Evolutionary conservation across 768 basidiomycete genomes (phyloP).

Genomic region (Hypholoma sublateritium): DNA sequence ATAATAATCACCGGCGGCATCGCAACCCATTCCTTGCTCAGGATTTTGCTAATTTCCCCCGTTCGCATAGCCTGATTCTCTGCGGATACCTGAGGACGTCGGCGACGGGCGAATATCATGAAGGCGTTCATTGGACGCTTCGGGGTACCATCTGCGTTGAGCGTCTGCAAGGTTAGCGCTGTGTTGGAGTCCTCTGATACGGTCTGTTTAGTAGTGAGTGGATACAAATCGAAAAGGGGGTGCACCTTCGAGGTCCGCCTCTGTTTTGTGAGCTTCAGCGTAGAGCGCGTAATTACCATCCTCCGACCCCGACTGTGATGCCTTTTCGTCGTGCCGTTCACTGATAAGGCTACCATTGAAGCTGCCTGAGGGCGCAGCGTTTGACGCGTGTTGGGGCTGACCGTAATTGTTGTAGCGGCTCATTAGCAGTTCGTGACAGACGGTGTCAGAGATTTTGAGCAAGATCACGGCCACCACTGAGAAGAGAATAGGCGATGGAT

Average conservation of each 20-base stretch:
- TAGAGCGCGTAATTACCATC: conserved; percentile 45
- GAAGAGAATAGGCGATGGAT: conserved; percentile 12
- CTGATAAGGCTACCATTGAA: conserved; percentile 22
- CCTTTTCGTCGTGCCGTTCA: conserved; percentile 42
- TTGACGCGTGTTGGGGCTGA: conserved; percentile 7
- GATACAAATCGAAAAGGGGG: background rate
- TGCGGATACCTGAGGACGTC: conserved; percentile 82
- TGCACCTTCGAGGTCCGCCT: conserved; percentile 47
- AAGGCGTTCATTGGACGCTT: conserved; percentile 94
- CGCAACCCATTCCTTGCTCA: conserved; percentile 82
- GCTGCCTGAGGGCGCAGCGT: conserved; percentile 23
- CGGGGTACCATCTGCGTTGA: conserved; percentile 85
- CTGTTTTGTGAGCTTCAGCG: conserved; percentile 36
- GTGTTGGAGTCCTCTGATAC: conserved; percentile 32
- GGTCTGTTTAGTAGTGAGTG: conserved; percentile 1
- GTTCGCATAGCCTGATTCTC: conserved; percentile 89
- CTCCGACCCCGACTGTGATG: conserved; percentile 58
- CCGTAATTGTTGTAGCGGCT: conserved; percentile 27
- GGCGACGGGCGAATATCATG: conserved; percentile 87
- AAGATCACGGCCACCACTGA: conserved; percentile 10
- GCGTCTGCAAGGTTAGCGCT: conserved; percentile 71
- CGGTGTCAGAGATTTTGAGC: conserved; percentile 12
- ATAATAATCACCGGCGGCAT: conserved; percentile 66
- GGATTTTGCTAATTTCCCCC: conserved; percentile 85
- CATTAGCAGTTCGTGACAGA: conserved; percentile 23